Percentiles rank a stretch among this genome's conserved stretches.
phyloP scores from a whole-genome alignment of 2,329 filamentous ascomycete species.

The Trichoderma guizhouense region DNA sequence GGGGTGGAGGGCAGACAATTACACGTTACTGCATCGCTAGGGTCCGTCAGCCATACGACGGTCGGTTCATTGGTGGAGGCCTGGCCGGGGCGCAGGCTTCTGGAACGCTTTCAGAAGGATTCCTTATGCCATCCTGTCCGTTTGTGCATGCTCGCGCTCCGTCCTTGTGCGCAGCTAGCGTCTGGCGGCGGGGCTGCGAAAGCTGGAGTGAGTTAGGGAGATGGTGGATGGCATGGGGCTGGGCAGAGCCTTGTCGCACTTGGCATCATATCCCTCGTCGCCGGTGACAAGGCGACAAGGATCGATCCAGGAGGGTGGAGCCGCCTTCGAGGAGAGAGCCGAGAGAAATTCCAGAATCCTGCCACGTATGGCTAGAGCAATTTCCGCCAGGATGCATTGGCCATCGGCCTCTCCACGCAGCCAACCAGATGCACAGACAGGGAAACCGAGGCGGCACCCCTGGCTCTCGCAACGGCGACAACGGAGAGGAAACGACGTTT shows the following conservation, averaged over 20 bases:
- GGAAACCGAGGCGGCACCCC: slow-evolving; percentile 12
- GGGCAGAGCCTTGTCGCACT: slow-evolving; percentile 8
- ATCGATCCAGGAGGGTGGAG: neutral
- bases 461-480: slow-evolving; percentile 15
- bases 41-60: neutral
- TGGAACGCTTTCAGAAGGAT: slow-evolving; percentile 19
- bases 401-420: slow-evolving; percentile 25
- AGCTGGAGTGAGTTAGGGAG: slow-evolving; percentile 15
- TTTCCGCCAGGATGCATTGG: slow-evolving; percentile 25
- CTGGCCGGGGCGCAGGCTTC: slow-evolving; percentile 1
- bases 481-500: slow-evolving; percentile 16
- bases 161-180: slow-evolving; percentile 1
- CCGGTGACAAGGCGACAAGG: slow-evolving; percentile 11
- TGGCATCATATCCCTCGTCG: neutral
- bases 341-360: slow-evolving; percentile 37
- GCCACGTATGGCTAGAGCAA: slow-evolving; percentile 30
- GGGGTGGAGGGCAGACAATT: slow-evolving; percentile 1
- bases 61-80: neutral
- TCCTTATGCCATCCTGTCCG: neutral
- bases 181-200: neutral
- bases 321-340: slow-evolving; percentile 9
- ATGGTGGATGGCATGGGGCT: slow-evolving; percentile 4
- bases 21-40: neutral
- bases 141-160: neutral
- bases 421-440: slow-evolving; percentile 26